A percentile compares a stretch with the other conserved stretches of the same genome.
phyloP scores from a whole-genome alignment of 495 filamentous ascomycete species.

The Aspergillus cristatus region DNA sequence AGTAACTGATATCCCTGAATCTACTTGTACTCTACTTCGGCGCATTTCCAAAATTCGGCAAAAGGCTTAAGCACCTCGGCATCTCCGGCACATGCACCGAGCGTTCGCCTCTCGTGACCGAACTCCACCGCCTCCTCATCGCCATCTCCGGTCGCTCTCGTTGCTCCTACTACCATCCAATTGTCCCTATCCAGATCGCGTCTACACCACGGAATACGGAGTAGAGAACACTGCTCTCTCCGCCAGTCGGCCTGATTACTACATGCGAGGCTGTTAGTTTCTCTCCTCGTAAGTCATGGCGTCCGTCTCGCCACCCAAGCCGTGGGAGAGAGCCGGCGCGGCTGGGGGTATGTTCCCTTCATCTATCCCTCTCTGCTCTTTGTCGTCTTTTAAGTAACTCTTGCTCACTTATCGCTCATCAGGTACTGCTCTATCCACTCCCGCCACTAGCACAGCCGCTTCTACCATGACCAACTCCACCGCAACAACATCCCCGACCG shows the following conservation, averaged over 20 bases:
- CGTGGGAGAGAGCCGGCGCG: conserved; percentile 79
- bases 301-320: conserved; percentile 82
- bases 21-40: too few relatives aligned
- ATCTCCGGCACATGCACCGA: conserved; percentile 2
- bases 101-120: neutral
- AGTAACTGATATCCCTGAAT: too few relatives aligned
- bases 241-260: conserved; percentile 10
- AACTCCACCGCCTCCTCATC: too few relatives aligned
- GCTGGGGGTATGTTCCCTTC: conserved; percentile 30
- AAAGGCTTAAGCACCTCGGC: too few relatives aligned
- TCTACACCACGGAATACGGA: too few relatives aligned
- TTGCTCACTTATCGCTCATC: neutral
- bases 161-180: too few relatives aligned
- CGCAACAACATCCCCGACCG: conserved; percentile 26
- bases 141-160: neutral
- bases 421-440: conserved; percentile 32
- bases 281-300: conserved; percentile 28
- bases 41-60: too few relatives aligned
- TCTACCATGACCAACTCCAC: conserved; percentile 16
- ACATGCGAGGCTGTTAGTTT: conserved; percentile 25
- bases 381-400: too few relatives aligned
- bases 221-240: too few relatives aligned
- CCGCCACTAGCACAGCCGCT: conserved; percentile 29
- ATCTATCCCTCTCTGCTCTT: neutral
- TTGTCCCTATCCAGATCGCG: too few relatives aligned